A percentile compares a stretch with the other conserved stretches of the same genome.
Conservation (phyloP, 192 early-diverging fungal species). For the Chytriomyces confervae region DNA sequence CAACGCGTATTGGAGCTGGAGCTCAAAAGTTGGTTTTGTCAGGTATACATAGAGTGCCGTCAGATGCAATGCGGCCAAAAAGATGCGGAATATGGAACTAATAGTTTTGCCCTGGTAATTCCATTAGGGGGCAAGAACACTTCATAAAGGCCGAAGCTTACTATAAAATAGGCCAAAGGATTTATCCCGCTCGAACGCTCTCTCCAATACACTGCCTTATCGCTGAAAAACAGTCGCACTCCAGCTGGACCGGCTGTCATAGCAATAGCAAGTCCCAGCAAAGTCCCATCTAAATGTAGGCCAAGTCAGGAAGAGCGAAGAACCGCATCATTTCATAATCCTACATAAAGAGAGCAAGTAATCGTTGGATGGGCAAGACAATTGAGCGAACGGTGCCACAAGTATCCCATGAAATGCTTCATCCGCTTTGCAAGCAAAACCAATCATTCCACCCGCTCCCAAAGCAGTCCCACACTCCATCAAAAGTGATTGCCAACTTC, state of each 20-base stretch:
- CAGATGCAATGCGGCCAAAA: constrained; percentile 48
- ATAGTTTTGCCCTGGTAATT: constrained; percentile 40
- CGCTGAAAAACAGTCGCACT: constrained; percentile 40
- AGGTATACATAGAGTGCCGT: constrained; percentile 43
- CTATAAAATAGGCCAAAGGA: constrained; percentile 37
- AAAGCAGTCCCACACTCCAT: constrained; percentile 17
- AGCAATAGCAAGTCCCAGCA: constrained; percentile 31
- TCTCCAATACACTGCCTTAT: constrained; percentile 41
- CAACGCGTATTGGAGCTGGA: constrained; percentile 35
- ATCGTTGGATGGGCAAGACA: constrained; percentile 29
- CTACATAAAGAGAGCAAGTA: constrained; percentile 27
- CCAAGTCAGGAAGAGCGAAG: not conserved
- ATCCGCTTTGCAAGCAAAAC: constrained; percentile 3
- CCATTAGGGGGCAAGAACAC: not conserved
- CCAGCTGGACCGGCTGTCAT: constrained; percentile 41
- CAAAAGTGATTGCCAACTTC: not conserved
- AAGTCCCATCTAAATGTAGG: constrained; percentile 6
- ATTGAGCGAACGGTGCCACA: not conserved
- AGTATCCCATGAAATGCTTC: constrained; percentile 27
- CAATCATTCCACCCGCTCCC: constrained; percentile 25
- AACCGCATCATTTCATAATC: not conserved
- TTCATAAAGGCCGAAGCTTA: not conserved
- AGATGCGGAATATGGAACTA: constrained; percentile 40
- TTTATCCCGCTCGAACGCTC: constrained; percentile 38
- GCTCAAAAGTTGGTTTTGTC: constrained; percentile 38